Evolutionary conservation across 768 basidiomycete genomes (phyloP), one percentile per base, ranked within the genome.

Genomic region (Pleurotus cornucopiae): DNA sequence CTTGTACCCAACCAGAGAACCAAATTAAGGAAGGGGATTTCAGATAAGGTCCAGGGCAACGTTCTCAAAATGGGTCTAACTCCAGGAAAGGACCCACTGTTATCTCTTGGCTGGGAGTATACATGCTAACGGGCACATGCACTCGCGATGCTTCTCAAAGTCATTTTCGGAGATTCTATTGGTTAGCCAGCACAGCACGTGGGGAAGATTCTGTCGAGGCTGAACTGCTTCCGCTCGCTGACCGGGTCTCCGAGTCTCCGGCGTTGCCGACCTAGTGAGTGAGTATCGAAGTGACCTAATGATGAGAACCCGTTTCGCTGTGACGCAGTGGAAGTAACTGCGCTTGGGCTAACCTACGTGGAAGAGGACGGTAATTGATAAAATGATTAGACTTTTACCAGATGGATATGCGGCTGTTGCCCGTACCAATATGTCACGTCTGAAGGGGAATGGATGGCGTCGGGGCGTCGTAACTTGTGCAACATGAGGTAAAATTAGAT

Each of bases 1-100:
- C 64, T 72, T 71, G 66, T 71, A 73, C 62, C 52, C 63, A 60
- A 34, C 46, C 45, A 13, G 49, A 58, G 57, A 30, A 44, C 57
- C 54, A 60, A 66, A 66, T 68, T 53, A 53, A 53, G 51, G 39
- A 53, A 53, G 51, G 38, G 71, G 62, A 58, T 44, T 44, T 49
- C 53, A 62, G 66, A 68, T 66, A 67, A 67, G 64, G 58, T 49
- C 53, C 57, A 49, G 54, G 59, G 59, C 59, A 51, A 55, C 23
- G 7, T 18, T 21, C 51, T 53, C 16, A 53, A 53, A 53, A 53
- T 41, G 51, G 57, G 51, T 48, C 43, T 47, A 47, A 46, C 49
- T 25, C 25, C 45, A 38, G 58, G n/a, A 39, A 45, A 40, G 34
- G 49, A 52, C 46, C 30, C 39, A 56, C 30, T 23, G 40, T 59